Evolutionary conservation across 2,329 filamentous ascomycete genomes (phyloP).

Genomic region (Ophiostoma montium): DNA sequence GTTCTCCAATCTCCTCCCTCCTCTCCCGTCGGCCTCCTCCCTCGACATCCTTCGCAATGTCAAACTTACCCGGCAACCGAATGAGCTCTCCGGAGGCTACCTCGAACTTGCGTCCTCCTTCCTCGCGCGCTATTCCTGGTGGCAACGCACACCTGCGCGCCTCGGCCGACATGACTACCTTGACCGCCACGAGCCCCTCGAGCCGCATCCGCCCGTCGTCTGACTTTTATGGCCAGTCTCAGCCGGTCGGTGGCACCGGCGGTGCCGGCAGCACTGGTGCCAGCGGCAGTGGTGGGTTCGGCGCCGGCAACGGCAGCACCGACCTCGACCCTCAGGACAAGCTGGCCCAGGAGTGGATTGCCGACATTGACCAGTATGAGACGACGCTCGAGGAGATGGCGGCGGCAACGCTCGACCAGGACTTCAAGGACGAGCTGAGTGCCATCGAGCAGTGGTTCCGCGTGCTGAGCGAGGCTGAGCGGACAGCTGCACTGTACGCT

Average conservation of each 20-base stretch:
- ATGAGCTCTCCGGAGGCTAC: conserved; percentile 94
- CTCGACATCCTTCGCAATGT: conserved; percentile 34
- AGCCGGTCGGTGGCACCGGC: conserved; percentile 40
- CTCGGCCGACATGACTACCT: conserved; percentile 88
- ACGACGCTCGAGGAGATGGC: conserved; percentile 99
- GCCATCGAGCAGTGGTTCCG: conserved; percentile 99
- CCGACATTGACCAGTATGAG: conserved; percentile 97
- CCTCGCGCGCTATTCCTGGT: conserved; percentile 61
- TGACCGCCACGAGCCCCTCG: conserved; percentile 49
- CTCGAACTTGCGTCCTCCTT: conserved; percentile 68
- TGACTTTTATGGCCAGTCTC: conserved; percentile 76
- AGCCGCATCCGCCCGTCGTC: conserved; percentile 85
- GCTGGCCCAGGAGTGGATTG: conserved; percentile 95
- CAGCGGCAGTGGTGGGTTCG: conserved; percentile 40
- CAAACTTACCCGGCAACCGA: conserved; percentile 65
- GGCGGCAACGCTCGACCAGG: conserved; percentile 92
- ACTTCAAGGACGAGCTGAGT: conserved; percentile 98
- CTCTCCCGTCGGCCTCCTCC: neutral
- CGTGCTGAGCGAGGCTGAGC: conserved; percentile 89
- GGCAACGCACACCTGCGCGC: conserved; percentile 73
- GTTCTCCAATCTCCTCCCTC: neutral
- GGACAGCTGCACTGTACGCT: conserved; percentile 89
- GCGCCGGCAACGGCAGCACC: conserved; percentile 30
- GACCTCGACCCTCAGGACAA: conserved; percentile 80
- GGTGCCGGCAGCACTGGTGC: conserved; percentile 28